Conservation (phyloP, 2,329 filamentous ascomycete genomes). For the Pseudopithomyces maydicus region DNA sequence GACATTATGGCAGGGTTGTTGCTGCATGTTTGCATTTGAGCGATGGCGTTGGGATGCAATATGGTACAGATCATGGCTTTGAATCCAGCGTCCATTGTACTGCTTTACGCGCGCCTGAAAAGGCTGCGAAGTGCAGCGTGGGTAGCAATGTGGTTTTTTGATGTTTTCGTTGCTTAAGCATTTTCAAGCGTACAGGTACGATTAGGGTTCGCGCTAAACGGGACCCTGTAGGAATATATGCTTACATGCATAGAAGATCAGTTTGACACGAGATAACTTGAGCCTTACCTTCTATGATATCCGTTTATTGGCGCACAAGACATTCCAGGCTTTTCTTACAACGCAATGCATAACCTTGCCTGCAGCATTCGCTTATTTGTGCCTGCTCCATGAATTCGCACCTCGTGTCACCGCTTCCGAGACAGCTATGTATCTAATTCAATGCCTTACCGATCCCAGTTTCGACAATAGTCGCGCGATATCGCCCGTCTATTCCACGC, state of each 20-base stretch:
- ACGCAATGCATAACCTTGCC: no score
- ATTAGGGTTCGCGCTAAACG: not conserved
- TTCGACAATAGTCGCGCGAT: not conserved
- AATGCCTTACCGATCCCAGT: not conserved
- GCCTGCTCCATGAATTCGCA: no score
- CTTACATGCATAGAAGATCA: not conserved
- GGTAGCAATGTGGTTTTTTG: not conserved
- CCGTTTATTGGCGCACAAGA: not conserved
- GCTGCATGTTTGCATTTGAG: no score
- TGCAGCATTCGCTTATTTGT: no score
- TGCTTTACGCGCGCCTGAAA: no score
- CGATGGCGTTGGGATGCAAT: no score
- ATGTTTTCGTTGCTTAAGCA: not conserved
- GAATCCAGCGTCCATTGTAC: no score
- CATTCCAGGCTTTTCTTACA: not conserved
- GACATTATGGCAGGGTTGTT: no score
- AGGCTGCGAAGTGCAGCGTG: not conserved
- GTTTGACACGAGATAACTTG: no score
- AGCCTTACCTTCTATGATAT: no score
- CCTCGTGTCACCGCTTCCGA: no score
- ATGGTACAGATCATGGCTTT: no score
- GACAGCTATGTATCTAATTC: not conserved
- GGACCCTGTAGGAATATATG: not conserved
- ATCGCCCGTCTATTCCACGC: not conserved
- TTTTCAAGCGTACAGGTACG: not conserved